Evolutionary conservation across 495 filamentous ascomycete genomes (phyloP), one percentile per base, ranked within the genome.

Genomic region (Trichoderma erinaceum): DNA sequence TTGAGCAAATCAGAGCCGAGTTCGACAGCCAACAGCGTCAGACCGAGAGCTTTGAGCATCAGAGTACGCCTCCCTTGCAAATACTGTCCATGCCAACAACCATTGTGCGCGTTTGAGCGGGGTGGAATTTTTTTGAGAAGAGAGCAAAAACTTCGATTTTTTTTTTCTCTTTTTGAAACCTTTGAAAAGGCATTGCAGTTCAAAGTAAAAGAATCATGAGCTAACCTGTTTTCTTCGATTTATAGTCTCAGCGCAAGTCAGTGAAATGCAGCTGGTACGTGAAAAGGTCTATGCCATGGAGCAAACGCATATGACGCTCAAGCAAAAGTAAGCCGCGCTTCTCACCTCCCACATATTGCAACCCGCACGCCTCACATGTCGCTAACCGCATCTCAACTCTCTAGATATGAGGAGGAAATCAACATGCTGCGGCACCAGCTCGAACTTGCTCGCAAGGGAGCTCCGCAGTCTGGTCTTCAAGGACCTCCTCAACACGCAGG

Each of bases 351-450:
- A 25, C 11, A 32, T 4, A 41, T 21, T 43, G 25, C 23, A 29
- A 43, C 16, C 5, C 35, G 35, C 66, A 64, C 67, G 43, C 71
- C 63, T 74, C 70, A 38, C 21, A 41, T 7, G 23, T 29, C n/a
- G 25, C 29, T 65, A 23, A 41, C 63, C 32, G 41, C 63, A 65
- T 41, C 63, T 23, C 7, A 16, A 16, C 35, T 41, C 35, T 65
- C 32, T 72, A 98, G 96, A 72, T 98, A 98, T 76, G 95, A 99
- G 71, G 91, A 95, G 43, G 94, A 99, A 71, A 89, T 99, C 69
- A 79, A 83, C 70, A 85, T 90, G 70, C 84, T 99, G 75, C 90
- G 88, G 73, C 90, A 90, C 68, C 95, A 99, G 76, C 87, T 99
- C 48, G 93, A 97, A 70, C 86, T 86, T 21, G 72, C 72, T 35